Evolutionary conservation across 768 basidiomycete species (phyloP).

Genomic region (Hericium rajendrae): DNA sequence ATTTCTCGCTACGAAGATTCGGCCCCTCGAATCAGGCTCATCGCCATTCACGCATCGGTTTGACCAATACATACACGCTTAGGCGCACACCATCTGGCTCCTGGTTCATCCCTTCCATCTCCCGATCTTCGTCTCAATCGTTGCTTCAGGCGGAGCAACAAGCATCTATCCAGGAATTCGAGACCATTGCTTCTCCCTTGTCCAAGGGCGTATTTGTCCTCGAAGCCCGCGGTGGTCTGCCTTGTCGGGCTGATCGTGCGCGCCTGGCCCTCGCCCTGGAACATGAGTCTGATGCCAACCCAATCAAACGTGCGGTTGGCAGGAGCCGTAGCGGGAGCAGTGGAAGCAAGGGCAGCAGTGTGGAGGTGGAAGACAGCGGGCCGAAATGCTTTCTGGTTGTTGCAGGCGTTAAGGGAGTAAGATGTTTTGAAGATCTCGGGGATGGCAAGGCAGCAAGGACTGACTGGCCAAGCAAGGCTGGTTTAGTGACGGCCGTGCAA

Average conservation of each 20-base stretch:
- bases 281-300: not conserved
- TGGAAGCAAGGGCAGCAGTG: not conserved
- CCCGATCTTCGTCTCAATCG: not conserved
- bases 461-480: constrained; percentile 51
- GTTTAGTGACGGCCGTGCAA: constrained; percentile 39
- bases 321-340: not conserved
- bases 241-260: constrained; percentile 33
- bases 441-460: constrained; percentile 59
- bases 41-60: constrained; percentile 48
- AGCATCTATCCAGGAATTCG: constrained; percentile 21
- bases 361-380: constrained; percentile 17
- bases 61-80: constrained; percentile 49
- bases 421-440: constrained; percentile 45
- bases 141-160: not conserved
- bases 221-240: constrained; percentile 40
- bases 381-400: constrained; percentile 37
- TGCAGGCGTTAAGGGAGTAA: constrained; percentile 49
- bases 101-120: constrained; percentile 22
- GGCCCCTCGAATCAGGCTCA: constrained; percentile 43
- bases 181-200: constrained; percentile 35
- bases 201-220: constrained; percentile 43
- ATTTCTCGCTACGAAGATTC: constrained; percentile 25
- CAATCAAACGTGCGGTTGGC: not conserved
- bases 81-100: constrained; percentile 23
- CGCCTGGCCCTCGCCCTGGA: constrained; percentile 30